Base-by-base conservation (phyloP, 345 rosid genomes). In the Triadica sebifera region DNA sequence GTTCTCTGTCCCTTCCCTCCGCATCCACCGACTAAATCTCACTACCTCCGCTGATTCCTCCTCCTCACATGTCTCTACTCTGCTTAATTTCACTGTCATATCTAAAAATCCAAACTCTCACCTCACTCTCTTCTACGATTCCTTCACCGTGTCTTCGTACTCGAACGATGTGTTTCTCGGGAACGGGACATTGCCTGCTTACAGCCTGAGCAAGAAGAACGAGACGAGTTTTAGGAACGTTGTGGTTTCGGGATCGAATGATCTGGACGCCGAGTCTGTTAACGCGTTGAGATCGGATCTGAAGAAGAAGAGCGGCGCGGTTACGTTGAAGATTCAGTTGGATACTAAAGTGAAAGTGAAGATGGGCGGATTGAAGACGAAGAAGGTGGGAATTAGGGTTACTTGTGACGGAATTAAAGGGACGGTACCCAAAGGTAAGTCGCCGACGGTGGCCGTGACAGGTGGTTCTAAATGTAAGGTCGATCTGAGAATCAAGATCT, bases 401-500 rank as follows among this genome's bases (percentile, higher is more conserved):
- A 83, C 81, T 0, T 95, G 99, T 61, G 85, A 83, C 19, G 97
- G 88, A 17, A 81, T 95, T 60, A 85, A 81, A 83, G 98, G 91
- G 8, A 72, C 67, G 0, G 41, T 84, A 5, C 99, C 99, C 0
- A 90, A 83, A 84, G 91, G 96, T 43, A 91, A 93, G 85, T 53
- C 88, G 0, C 93, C 93, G 34, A 50, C 86, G 16, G 81, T 87
- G 70, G 99, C 97, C 0, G 75, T 78, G 0, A 78, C 86, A 0
- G 57, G 79, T 51, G 83, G 80, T 8, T 63, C 94, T 2, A 83
- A 87, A 78, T 95, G 99, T 79, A 85, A 85, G 87, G 97, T 87
- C 56, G 96, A 95, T 85, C 90, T 93, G 2, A 83, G 94, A 53
- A 62, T 95, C 74, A 95, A 90, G 92, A 83, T 95, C 85, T 95